These are phyloP conservation scores for Solanum etuberosum DNA, from an alignment of 257 asterid species.

Conservation along the genomic window DNA sequence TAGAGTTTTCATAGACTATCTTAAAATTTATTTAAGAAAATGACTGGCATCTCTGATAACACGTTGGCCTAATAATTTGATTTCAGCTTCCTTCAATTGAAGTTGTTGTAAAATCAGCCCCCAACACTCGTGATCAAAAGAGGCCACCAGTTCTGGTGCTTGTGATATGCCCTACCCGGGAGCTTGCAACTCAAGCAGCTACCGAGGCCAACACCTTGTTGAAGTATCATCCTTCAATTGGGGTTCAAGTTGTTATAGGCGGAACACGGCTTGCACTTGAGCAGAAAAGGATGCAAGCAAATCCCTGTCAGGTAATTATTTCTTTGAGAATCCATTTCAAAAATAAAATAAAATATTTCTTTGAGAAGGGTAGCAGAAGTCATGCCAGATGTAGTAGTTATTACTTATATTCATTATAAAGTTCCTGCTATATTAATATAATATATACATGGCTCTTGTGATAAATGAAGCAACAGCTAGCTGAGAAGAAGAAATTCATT, in stretches of 20 bases:
- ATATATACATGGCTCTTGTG: neutral
- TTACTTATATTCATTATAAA: neutral
- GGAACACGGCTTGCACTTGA: slow-evolving; percentile 83
- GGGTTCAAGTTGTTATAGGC: slow-evolving; percentile 96
- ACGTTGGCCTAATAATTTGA: neutral
- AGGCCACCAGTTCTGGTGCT: slow-evolving; percentile 75
- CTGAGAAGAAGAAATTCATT: neutral
- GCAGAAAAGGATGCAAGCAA: slow-evolving; percentile 90
- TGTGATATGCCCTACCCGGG: slow-evolving; percentile 88
- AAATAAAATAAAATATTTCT: neutral
- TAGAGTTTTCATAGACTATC: neutral
- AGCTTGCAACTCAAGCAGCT: slow-evolving; percentile 95
- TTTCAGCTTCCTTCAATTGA: slow-evolving; percentile 96
- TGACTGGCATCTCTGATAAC: neutral
- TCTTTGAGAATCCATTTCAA: neutral
- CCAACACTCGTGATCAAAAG: slow-evolving; percentile 44
- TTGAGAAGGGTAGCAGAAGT: neutral
- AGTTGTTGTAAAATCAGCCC: slow-evolving; percentile 50
- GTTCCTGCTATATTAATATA: neutral
- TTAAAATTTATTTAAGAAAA: neutral
- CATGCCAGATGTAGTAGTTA: neutral
- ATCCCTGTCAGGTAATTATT: slow-evolving; percentile 72
- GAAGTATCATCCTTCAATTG: slow-evolving; percentile 87
- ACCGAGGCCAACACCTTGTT: slow-evolving; percentile 75
- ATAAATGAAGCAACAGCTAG: neutral